Conservation (phyloP, 1,284 basidiomycete genomes). For the Fomitopsis palustris region DNA sequence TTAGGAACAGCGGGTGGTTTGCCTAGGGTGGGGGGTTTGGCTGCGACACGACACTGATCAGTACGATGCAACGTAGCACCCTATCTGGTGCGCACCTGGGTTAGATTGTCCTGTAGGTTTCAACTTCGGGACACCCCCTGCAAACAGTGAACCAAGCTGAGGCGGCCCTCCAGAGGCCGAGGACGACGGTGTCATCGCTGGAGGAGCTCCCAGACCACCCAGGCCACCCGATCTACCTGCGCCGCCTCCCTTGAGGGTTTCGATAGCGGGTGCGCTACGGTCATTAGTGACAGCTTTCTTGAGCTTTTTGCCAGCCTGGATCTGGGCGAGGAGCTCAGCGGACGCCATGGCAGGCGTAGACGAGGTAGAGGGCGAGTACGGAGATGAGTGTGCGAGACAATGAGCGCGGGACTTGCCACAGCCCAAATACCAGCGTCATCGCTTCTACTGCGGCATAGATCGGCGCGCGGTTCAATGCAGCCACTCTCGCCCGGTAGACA, state of each 20-base stretch:
- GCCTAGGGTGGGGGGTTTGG: slow-evolving; percentile 46
- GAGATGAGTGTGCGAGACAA: slow-evolving; percentile 1
- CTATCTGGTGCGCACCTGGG: slow-evolving; percentile 40
- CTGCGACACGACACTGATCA: slow-evolving; percentile 29
- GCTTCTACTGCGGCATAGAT: not conserved
- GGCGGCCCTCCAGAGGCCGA: slow-evolving; percentile 54
- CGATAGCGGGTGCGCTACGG: slow-evolving; percentile 69
- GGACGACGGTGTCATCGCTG: slow-evolving; percentile 35
- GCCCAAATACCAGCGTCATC: not conserved
- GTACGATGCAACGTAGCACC: not conserved
- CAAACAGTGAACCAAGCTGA: slow-evolving; percentile 83
- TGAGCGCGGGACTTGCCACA: not conserved
- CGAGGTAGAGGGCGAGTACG: not conserved
- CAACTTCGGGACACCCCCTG: slow-evolving; percentile 87
- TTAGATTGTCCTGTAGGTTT: slow-evolving; percentile 68
- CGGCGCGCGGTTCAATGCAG: not conserved
- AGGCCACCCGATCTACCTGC: slow-evolving; percentile 37
- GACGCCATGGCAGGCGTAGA: slow-evolving; percentile 51
- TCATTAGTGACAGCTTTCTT: slow-evolving; percentile 85
- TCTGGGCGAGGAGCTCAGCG: slow-evolving; percentile 67
- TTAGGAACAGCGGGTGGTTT: slow-evolving; percentile 36
- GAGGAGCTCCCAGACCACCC: slow-evolving; percentile 34
- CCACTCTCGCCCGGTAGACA: not conserved
- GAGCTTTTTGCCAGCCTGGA: slow-evolving; percentile 75
- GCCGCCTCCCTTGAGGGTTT: slow-evolving; percentile 43